phyloP scores from a whole-genome alignment of 805 yeast species.

The Nakazawaea anatomiae region DNA sequence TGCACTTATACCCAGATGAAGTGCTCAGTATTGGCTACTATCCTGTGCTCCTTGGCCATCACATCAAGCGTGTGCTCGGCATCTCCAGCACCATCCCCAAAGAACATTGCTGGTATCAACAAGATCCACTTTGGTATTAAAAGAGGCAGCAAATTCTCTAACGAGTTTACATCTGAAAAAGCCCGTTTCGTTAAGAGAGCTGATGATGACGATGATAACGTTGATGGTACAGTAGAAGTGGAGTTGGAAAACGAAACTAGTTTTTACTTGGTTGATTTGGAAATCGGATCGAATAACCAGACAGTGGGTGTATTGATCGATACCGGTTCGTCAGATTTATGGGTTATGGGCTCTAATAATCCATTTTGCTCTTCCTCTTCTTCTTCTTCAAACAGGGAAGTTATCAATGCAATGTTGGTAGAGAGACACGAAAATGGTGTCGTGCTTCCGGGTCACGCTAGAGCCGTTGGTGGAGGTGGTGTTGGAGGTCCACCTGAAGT shows the following conservation, averaged over 20 bases:
- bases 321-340: constrained; percentile 72
- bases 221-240: constrained; percentile 23
- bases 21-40: constrained; percentile 20
- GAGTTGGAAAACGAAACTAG: constrained; percentile 31
- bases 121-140: constrained; percentile 1
- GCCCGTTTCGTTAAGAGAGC: neutral
- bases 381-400: neutral
- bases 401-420: neutral
- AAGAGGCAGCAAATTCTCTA: neutral
- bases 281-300: constrained; percentile 55
- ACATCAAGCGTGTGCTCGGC: too few species aligned
- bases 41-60: neutral
- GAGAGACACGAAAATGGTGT: neutral
- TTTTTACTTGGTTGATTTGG: constrained; percentile 39
- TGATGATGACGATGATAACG: too few species aligned
- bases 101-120: constrained; percentile 2
- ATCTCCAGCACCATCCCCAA: too few species aligned
- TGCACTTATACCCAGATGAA: constrained; percentile 23
- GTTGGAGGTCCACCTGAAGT: constrained; percentile 5
- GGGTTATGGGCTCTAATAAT: constrained; percentile 38
- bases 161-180: neutral
- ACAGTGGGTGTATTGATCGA: constrained; percentile 55
- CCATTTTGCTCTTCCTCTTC: constrained; percentile 21
- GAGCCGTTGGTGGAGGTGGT: neutral
- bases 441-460: neutral